A percentile compares a stretch with the other conserved stretches of the same genome.
Conservation (phyloP, 352 stramenopile genomes). For the Phytopythium vexans region DNA sequence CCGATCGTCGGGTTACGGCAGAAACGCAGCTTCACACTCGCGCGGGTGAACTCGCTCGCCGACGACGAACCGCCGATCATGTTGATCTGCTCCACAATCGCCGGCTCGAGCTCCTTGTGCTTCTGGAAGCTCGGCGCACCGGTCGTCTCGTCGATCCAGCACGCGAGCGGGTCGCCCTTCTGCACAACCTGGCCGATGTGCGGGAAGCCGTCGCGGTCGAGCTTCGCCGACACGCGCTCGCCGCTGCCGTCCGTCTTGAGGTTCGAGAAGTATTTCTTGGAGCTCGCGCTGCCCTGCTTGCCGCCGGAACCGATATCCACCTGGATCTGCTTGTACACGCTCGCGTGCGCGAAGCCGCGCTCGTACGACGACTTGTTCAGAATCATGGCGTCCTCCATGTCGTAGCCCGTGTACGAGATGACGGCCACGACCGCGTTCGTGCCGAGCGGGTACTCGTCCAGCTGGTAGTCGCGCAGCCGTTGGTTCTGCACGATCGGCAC, state of each 20-base stretch:
- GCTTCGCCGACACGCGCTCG: constrained; percentile 65
- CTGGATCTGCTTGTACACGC: constrained; percentile 98
- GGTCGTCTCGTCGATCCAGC: constrained; percentile 95
- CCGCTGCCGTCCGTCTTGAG: constrained; percentile 75
- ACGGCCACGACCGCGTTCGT: constrained; percentile 99
- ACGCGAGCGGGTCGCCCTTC: constrained; percentile 95
- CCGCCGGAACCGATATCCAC: constrained; percentile 84
- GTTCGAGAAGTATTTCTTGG: constrained; percentile 92
- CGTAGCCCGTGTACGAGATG: constrained; percentile 98
- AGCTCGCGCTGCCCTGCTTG: constrained; percentile 64
- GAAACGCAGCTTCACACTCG: constrained; percentile 97
- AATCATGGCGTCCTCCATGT: constrained; percentile 99
- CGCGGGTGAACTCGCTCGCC: constrained; percentile 81
- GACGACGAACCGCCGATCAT: constrained; percentile 73
- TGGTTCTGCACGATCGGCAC: constrained; percentile 98
- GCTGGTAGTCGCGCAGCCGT: constrained; percentile 94
- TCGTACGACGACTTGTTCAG: constrained; percentile 99
- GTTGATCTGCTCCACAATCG: constrained; percentile 96
- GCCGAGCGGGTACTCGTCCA: constrained; percentile 99
- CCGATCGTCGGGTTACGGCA: constrained; percentile 99
- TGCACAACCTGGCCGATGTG: constrained; percentile 94
- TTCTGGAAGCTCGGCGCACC: constrained; percentile 89
- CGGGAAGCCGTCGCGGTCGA: constrained; percentile 97
- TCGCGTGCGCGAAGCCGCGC: constrained; percentile 96
- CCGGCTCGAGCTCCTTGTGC: constrained; percentile 98